A percentile compares a stretch with the other conserved stretches of the same genome.
Evolutionary conservation across 208 protist species (phyloP).

Genomic region (Tritrichomonas foetus): DNA sequence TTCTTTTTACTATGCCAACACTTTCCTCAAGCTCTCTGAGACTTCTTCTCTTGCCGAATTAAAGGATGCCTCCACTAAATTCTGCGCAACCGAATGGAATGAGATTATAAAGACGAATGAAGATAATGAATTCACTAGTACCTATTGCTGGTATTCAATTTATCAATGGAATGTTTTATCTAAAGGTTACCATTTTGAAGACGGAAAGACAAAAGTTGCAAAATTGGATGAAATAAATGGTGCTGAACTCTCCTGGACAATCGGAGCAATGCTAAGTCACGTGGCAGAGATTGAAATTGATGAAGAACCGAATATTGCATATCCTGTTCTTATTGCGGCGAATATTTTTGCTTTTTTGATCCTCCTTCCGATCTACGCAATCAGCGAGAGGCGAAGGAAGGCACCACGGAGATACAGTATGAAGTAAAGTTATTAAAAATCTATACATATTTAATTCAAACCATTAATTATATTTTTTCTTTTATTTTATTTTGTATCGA

Average conservation of each 20-base stretch:
- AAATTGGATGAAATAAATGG: background rate
- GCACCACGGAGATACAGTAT: too few species aligned
- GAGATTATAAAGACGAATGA: background rate
- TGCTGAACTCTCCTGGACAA: background rate
- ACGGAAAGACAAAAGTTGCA: background rate
- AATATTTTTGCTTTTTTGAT: background rate
- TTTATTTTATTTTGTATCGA: too few species aligned
- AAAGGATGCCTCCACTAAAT: background rate
- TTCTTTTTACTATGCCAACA: background rate
- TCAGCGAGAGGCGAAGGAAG: background rate
- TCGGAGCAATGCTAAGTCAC: background rate
- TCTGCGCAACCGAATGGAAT: background rate
- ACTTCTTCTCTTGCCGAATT: background rate
- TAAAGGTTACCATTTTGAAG: background rate
- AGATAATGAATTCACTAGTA: background rate
- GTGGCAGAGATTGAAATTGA: background rate
- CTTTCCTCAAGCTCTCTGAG: background rate
- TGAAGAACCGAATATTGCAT: background rate
- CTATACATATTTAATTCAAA: too few species aligned
- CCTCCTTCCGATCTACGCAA: background rate
- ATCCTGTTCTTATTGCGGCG: background rate
- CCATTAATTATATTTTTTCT: too few species aligned
- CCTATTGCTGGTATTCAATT: background rate
- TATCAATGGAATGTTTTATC: slow-evolving; percentile 4
- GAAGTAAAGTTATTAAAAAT: too few species aligned